Evolutionary conservation across 1,284 basidiomycete genomes (phyloP).

Genomic region (Rhodotorula sp.): DNA sequence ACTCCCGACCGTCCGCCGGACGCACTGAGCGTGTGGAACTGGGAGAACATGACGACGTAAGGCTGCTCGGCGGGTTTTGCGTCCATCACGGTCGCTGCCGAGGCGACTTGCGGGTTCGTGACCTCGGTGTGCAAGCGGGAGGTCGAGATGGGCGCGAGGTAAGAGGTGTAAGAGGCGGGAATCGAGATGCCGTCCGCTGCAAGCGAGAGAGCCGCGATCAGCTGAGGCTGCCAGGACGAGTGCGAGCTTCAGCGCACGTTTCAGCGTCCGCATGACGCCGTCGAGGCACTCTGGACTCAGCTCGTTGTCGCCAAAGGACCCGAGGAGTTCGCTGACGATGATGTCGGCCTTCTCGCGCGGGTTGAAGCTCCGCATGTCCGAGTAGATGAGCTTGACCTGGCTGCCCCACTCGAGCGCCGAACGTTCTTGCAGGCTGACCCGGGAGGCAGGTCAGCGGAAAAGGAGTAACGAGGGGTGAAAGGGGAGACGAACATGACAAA

Average conservation of each 20-base stretch:
- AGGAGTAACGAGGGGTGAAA: neutral
- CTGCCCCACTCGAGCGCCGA: slow-evolving; percentile 79
- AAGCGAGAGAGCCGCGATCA: neutral
- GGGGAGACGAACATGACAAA: slow-evolving; percentile 86
- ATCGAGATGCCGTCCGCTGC: slow-evolving; percentile 88
- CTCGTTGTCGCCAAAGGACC: slow-evolving; percentile 98
- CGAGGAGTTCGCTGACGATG: slow-evolving; percentile 90
- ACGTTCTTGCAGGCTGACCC: slow-evolving; percentile 71
- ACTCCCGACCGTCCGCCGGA: slow-evolving; percentile 60
- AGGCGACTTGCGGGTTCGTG: slow-evolving; percentile 47
- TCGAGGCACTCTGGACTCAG: slow-evolving; percentile 74
- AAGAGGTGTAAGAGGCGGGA: slow-evolving; percentile 90
- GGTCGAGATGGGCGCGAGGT: slow-evolving; percentile 88
- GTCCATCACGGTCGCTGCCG: slow-evolving; percentile 41
- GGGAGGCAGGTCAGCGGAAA: slow-evolving; percentile 2
- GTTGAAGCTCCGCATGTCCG: slow-evolving; percentile 85
- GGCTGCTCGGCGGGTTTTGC: slow-evolving; percentile 70
- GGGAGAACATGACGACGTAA: slow-evolving; percentile 97
- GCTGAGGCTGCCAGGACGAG: neutral
- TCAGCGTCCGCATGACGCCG: slow-evolving; percentile 42
- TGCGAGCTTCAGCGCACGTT: slow-evolving; percentile 20
- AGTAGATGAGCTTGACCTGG: slow-evolving; percentile 76
- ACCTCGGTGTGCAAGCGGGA: slow-evolving; percentile 85
- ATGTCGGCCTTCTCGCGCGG: slow-evolving; percentile 87
- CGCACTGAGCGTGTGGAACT: slow-evolving; percentile 80